A percentile compares a stretch with the other conserved stretches of the same genome.
phyloP scores from a whole-genome alignment of 495 filamentous ascomycete genomes.

The Podospora conica region DNA sequence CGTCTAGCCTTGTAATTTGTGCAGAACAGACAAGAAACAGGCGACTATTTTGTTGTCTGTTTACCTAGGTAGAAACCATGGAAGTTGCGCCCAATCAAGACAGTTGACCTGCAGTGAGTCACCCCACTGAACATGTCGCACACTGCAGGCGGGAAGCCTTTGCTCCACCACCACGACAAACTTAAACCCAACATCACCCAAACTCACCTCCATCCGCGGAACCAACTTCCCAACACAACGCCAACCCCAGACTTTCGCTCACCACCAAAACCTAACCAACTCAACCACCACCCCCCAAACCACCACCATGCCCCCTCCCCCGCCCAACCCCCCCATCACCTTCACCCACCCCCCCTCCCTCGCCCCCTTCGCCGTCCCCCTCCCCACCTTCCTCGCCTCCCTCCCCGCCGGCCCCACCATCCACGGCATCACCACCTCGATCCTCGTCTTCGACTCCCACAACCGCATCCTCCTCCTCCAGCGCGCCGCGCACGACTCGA shows the following conservation, averaged over 20 bases:
- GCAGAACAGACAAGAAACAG: neutral
- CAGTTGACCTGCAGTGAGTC: neutral
- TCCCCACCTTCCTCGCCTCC: neutral
- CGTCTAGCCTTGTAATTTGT: no score
- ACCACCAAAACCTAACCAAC: neutral
- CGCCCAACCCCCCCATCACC: neutral
- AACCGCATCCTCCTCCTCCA: constrained; percentile 32
- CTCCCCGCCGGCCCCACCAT: neutral
- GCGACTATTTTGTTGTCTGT: neutral
- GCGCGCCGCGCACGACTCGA: constrained; percentile 31
- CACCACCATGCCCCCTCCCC: neutral
- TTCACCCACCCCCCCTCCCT: neutral
- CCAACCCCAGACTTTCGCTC: no score
- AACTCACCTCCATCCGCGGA: no score
- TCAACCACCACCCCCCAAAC: neutral
- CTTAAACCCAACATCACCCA: neutral
- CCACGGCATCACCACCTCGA: constrained; percentile 23
- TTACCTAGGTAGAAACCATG: neutral
- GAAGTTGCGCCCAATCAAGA: neutral
- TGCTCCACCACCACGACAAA: neutral
- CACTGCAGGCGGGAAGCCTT: neutral
- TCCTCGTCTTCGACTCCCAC: constrained; percentile 30
- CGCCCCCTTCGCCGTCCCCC: neutral
- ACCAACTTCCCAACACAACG: neutral
- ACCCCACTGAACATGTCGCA: neutral